Percentiles rank a stretch among this genome's conserved stretches.
These are phyloP conservation scores for Parasarocladium wereldwijsianum DNA, from an alignment of 2,329 filamentous ascomycete genomes.

Conservation along the genomic window DNA sequence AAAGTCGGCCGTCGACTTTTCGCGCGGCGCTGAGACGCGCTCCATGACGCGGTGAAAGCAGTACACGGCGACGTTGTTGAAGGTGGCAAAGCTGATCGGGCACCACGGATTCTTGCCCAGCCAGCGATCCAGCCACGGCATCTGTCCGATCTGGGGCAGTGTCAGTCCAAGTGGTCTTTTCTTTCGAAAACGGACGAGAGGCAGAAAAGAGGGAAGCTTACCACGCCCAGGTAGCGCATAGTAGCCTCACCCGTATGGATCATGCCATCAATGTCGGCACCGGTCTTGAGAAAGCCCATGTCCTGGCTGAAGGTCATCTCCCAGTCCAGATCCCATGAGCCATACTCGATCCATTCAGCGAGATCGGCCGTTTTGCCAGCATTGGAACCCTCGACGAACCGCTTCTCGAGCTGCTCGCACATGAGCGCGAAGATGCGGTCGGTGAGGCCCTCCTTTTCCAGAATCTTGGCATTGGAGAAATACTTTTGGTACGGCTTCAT, in stretches of 20 bases:
- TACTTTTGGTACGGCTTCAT: conserved; percentile 4
- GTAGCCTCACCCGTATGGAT: conserved; percentile 4
- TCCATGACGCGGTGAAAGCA: conserved; percentile 4
- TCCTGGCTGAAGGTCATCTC: conserved; percentile 6
- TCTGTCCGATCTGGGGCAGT: conserved; percentile 4
- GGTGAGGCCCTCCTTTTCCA: conserved; percentile 3
- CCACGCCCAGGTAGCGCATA: conserved; percentile 6
- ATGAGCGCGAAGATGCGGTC: conserved; percentile 2
- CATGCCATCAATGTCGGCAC: conserved; percentile 5
- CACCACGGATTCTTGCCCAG: conserved; percentile 6
- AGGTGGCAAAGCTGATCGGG: conserved; percentile 6
- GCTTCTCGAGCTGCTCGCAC: conserved; percentile 4
- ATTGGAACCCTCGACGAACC: conserved; percentile 3
- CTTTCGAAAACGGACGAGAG: neutral
- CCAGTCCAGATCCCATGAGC: conserved; percentile 5
- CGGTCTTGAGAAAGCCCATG: conserved; percentile 6
- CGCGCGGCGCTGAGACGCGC: conserved; percentile 1
- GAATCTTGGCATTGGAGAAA: conserved; percentile 4
- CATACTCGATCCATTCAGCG: conserved; percentile 6
- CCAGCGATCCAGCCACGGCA: conserved; percentile 5
- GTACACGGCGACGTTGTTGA: conserved; percentile 4
- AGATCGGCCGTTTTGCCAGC: conserved; percentile 1
- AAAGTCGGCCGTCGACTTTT: conserved; percentile 11
- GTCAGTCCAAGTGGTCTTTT: neutral
- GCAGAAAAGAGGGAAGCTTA: conserved; percentile 1